Conservation (phyloP, 768 basidiomycete species). For the Tylopilus intermedius region DNA sequence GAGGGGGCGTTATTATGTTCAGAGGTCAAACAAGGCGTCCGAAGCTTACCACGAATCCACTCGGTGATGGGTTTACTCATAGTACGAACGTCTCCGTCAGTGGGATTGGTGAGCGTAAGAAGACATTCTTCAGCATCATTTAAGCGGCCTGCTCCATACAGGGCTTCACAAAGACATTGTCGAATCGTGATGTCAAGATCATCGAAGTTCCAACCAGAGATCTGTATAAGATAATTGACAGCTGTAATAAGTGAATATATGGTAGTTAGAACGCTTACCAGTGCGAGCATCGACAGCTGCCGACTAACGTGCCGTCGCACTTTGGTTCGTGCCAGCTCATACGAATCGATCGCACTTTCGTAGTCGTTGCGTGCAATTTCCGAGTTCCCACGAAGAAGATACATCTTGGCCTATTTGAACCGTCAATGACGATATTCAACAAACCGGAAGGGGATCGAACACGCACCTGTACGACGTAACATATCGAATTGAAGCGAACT, state of each 20-base stretch:
- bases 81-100: too few relatives aligned
- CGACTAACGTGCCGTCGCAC: background rate
- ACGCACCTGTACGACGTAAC: background rate
- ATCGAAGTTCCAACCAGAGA: background rate
- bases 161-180: background rate
- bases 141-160: background rate
- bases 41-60: background rate
- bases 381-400: background rate
- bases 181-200: background rate
- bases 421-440: background rate
- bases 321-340: background rate
- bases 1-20: background rate
- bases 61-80: too few relatives aligned
- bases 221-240: background rate
- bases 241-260: background rate
- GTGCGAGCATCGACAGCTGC: background rate
- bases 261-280: background rate
- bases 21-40: background rate
- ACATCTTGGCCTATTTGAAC: background rate
- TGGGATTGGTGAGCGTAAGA: too few relatives aligned
- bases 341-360: background rate
- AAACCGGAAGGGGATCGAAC: background rate
- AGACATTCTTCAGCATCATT: background rate
- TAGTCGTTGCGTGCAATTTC: background rate
- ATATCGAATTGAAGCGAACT: background rate